Conservation (phyloP, 495 filamentous ascomycete species). For the Filosporella fistucella region DNA sequence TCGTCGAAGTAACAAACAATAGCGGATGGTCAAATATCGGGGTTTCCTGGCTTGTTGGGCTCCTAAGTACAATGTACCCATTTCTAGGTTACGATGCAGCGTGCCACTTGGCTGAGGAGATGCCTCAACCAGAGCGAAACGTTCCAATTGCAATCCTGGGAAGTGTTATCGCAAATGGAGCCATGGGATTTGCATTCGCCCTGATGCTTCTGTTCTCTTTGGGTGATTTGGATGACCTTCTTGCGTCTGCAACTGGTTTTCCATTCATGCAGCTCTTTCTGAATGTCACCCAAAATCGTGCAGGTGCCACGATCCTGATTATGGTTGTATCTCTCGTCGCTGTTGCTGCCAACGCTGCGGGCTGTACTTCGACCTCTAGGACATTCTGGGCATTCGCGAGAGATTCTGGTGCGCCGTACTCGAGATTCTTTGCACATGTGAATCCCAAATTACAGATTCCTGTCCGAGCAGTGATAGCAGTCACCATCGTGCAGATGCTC, state of each 20-base stretch:
- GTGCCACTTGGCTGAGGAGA: slow-evolving; percentile 37
- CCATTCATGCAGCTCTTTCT: slow-evolving; percentile 45
- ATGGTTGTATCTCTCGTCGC: slow-evolving; percentile 31
- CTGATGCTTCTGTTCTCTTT: slow-evolving; percentile 40
- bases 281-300: slow-evolving; percentile 24
- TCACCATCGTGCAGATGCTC: slow-evolving; percentile 16
- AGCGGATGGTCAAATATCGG: slow-evolving; percentile 39
- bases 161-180: slow-evolving; percentile 39
- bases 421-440: slow-evolving; percentile 29
- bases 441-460: slow-evolving; percentile 17
- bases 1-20: slow-evolving; percentile 31
- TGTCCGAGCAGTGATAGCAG: slow-evolving; percentile 15
- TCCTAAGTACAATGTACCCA: slow-evolving; percentile 10
- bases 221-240: slow-evolving; percentile 31
- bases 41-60: slow-evolving; percentile 31
- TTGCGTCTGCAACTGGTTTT: slow-evolving; percentile 35
- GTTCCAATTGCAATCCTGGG: slow-evolving; percentile 41
- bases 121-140: slow-evolving; percentile 32
- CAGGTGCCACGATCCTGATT: slow-evolving; percentile 30
- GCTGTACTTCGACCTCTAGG: slow-evolving; percentile 42
- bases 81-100: slow-evolving; percentile 25
- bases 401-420: slow-evolving; percentile 42
- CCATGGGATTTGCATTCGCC: slow-evolving; percentile 36
- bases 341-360: slow-evolving; percentile 29
- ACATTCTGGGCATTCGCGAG: slow-evolving; percentile 50